phyloP scores from a whole-genome alignment of 2,329 filamentous ascomycete genomes.

The Stagonosporopsis rhizophila region DNA sequence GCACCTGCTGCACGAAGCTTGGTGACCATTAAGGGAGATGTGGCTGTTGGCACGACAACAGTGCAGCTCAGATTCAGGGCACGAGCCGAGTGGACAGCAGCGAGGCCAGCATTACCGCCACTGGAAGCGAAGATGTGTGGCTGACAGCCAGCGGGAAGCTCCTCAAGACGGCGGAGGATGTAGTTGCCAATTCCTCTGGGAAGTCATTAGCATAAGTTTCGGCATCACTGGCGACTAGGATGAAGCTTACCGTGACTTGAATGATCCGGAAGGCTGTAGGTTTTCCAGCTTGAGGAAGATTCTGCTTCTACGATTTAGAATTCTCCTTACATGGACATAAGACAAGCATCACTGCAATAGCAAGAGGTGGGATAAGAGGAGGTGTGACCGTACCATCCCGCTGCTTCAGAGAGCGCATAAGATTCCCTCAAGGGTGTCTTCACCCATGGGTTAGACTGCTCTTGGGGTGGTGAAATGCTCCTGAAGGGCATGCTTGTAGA shows the following conservation, averaged over 20 bases:
- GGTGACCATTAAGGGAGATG: constrained; percentile 72
- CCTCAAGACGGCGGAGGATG: constrained; percentile 61
- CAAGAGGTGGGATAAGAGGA: constrained; percentile 4
- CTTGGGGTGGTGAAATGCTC: constrained; percentile 26
- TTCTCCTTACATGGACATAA: constrained; percentile 28
- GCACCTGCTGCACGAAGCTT: constrained; percentile 73
- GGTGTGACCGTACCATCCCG: constrained; percentile 70
- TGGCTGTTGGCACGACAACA: constrained; percentile 74
- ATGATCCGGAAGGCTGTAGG: constrained; percentile 82
- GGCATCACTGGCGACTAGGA: background rate
- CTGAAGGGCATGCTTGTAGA: constrained; percentile 34
- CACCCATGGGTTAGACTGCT: constrained; percentile 63
- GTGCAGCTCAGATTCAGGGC: constrained; percentile 71
- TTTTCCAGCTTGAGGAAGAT: constrained; percentile 87
- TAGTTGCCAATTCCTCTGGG: constrained; percentile 71
- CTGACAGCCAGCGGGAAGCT: constrained; percentile 41
- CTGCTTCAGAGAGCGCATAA: constrained; percentile 68
- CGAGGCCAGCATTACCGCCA: constrained; percentile 85
- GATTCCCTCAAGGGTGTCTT: constrained; percentile 75
- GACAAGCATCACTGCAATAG: background rate
- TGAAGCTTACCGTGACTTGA: constrained; percentile 69
- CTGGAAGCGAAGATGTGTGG: constrained; percentile 79
- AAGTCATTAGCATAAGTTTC: constrained; percentile 15
- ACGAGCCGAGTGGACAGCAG: constrained; percentile 75
- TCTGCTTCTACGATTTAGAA: constrained; percentile 61